Base-by-base conservation (phyloP, 192 early-diverging fungal species). In the Kappamyces sp. region DNA sequence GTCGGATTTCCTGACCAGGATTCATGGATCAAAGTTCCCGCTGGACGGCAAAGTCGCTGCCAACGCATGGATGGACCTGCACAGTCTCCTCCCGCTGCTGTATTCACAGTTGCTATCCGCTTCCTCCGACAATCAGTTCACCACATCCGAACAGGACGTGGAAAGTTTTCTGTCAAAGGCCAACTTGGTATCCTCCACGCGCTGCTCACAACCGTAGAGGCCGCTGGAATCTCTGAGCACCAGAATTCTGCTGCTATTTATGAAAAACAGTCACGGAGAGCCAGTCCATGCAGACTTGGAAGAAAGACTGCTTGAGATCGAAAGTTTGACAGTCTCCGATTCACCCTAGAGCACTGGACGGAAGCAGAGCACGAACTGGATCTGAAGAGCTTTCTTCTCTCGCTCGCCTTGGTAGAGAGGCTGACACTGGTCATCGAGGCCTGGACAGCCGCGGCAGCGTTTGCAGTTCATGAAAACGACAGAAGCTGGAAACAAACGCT, bases 391-490 rank as follows among this genome's bases (percentile, higher is more conserved):
- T 23, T 23, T 23, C 0, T 23, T 23, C 23, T 23, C 23, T 23
- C 23, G 23, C 23, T 23, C 23, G 31, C 33, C 1, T 57, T 57
- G 32, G 41, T 40, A 31, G 31, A 57, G 36, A 31, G 15, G 6
- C 42, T 40, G 3, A 57, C 55, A 5, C 33, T 36, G 36, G 10
- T 57, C 9, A 44, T 57, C 41, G 55, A 57, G 51, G 55, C 55
- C 42, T 57, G 47, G 31, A 57, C 42, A 10, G 47, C 47, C 6
- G 55, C 55, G 9, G 9, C n/a, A n/a, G 47, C 47, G 23, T 57
- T 57, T 57, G 47, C 55, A 1, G 55, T 57, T 36, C 5, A 23
- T 5, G 55, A 57, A 40, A 57, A 57, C 3, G 55, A 57, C 34
- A 3, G 55, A 40, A 23, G 47, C 10, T 57, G 55, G 55, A 57